A percentile compares a stretch with the other conserved stretches of the same genome.
Conservation (phyloP, 345 rosid genomes). For the Ceriops zippeliana region DNA sequence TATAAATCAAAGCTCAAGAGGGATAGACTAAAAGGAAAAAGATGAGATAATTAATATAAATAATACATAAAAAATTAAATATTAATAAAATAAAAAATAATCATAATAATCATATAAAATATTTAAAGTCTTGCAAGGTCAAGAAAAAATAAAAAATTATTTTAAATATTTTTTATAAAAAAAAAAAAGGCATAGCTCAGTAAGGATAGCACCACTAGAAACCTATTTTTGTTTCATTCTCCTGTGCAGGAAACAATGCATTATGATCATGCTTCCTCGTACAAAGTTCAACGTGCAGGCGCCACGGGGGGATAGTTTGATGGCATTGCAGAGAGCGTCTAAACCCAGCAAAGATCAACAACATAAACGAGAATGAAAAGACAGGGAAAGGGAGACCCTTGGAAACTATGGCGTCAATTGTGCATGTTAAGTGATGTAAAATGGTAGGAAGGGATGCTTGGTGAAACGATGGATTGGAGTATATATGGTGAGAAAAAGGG, state of each 20-base stretch:
- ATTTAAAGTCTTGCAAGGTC: conserved; percentile 28
- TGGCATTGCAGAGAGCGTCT: conserved; percentile 13
- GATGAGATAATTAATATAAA: background rate
- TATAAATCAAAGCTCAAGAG: conserved; percentile 18
- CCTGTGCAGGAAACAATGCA: background rate
- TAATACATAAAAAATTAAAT: background rate
- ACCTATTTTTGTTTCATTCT: background rate
- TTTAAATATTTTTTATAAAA: background rate
- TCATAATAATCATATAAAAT: accelerated
- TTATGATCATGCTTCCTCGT: background rate
- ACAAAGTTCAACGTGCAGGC: background rate
- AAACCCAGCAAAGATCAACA: background rate
- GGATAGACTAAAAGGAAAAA: background rate
- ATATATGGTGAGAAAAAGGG: conserved; percentile 17
- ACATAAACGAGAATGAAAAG: conserved; percentile 5
- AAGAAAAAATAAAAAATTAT: conserved; percentile 13
- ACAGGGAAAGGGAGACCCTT: background rate
- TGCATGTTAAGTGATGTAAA: conserved; percentile 17
- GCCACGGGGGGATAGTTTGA: conserved; percentile 3
- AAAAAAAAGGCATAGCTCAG: conserved; percentile 41
- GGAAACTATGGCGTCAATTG: background rate
- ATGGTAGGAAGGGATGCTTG: conserved; percentile 7
- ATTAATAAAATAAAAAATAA: accelerated
- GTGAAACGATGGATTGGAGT: conserved; percentile 12
- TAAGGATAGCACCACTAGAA: conserved; percentile 44